phyloP scores from a whole-genome alignment of 306 rosid genomes.

The Calophaca sinica region DNA sequence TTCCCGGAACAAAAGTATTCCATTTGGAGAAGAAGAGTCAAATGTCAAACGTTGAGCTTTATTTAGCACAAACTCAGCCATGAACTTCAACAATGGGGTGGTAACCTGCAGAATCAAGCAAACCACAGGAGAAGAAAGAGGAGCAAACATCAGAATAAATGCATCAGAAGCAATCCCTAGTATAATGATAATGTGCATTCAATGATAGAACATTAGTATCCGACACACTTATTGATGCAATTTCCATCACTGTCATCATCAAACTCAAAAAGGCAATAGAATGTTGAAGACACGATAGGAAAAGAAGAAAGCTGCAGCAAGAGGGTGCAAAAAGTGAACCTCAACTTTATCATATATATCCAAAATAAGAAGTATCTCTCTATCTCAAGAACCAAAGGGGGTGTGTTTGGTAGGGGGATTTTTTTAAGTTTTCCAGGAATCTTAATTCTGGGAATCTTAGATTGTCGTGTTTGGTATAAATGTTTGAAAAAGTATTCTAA shows the following conservation, averaged over 20 bases:
- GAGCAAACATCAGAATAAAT: constrained; percentile 5
- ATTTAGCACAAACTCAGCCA: constrained; percentile 96
- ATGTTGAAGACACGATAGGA: constrained; percentile 6
- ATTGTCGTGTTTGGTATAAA: too few species aligned
- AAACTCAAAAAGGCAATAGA: constrained; percentile 2
- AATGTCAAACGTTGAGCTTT: constrained; percentile 98
- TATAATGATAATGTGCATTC: constrained; percentile 2
- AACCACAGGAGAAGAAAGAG: constrained; percentile 1
- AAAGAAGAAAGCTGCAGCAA: constrained; percentile 34
- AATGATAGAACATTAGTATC: not conserved
- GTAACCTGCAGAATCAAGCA: constrained; percentile 73
- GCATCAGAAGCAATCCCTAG: constrained; percentile 18
- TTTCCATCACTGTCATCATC: constrained; percentile 23
- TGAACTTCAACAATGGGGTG: constrained; percentile 92
- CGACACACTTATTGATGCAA: constrained; percentile 2
- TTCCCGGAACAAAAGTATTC: constrained; percentile 99
- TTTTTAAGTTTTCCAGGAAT: not conserved
- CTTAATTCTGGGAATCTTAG: not conserved
- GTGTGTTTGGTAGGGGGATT: not conserved
- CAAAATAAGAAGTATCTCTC: constrained; percentile 6
- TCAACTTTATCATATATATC: not conserved
- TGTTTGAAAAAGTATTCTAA: too few species aligned
- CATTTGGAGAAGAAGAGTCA: constrained; percentile 99
- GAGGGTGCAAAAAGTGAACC: not conserved
- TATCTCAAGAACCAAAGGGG: not conserved